A percentile compares a stretch with the other conserved stretches of the same genome.
phyloP scores from a whole-genome alignment of 768 basidiomycete genomes.

The Suillus brevipes region DNA sequence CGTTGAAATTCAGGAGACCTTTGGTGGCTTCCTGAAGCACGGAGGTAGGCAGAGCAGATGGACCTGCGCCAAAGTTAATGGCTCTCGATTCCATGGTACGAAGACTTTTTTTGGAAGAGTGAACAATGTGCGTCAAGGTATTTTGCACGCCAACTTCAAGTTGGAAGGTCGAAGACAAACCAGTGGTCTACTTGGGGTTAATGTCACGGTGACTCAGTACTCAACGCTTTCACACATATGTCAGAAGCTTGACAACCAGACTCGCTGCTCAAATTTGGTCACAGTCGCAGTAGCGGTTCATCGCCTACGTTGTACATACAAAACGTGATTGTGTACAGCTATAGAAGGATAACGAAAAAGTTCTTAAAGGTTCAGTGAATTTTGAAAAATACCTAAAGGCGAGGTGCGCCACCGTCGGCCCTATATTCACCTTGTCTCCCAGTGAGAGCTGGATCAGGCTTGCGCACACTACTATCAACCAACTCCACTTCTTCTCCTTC shows the following conservation, averaged over 20 bases:
- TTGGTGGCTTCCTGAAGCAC: constrained; percentile 82
- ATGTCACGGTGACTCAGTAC: not conserved
- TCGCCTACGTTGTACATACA: not conserved
- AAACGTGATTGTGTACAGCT: not conserved
- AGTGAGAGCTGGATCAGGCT: constrained; percentile 10
- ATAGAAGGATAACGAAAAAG: not conserved
- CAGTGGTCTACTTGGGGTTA: not conserved
- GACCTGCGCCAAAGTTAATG: constrained; percentile 93
- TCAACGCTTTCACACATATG: not conserved
- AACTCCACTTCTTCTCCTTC: constrained; percentile 32
- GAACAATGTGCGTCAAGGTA: not conserved
- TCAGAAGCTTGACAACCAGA: not conserved
- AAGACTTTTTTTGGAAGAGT: not conserved
- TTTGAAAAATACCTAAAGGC: constrained; percentile 13
- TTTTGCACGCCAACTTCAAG: not conserved
- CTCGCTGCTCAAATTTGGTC: not conserved
- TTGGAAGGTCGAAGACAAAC: not conserved
- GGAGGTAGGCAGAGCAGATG: constrained; percentile 85
- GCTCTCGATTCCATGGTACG: constrained; percentile 42
- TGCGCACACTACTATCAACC: constrained; percentile 15
- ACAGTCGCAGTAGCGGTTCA: not conserved
- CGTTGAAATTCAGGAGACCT: constrained; percentile 87
- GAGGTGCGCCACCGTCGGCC: constrained; percentile 21
- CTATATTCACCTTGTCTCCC: constrained; percentile 32
- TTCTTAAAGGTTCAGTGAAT: not conserved